These are phyloP conservation scores for Pseudogymnoascus sp. DNA, from an alignment of 2,329 filamentous ascomycete genomes.

Conservation along the genomic window DNA sequence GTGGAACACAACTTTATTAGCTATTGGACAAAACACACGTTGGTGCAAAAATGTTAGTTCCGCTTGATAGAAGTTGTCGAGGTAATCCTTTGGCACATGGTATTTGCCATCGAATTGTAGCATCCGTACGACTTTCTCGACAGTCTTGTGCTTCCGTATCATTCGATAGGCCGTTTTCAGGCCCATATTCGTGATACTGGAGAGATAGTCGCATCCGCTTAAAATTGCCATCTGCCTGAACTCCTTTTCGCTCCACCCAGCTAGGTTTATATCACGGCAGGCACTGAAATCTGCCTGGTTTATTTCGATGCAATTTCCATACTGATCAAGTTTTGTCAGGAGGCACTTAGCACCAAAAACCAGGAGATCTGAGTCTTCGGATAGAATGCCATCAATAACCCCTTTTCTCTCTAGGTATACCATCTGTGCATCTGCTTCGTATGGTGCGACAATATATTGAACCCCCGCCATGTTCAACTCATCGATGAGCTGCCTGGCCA, in stretches of 20 bases:
- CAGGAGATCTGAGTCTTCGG: slow-evolving; percentile 91
- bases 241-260: slow-evolving; percentile 85
- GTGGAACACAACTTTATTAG: slow-evolving; percentile 65
- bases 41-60: slow-evolving; percentile 92
- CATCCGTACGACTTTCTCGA: slow-evolving; percentile 74
- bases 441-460: slow-evolving; percentile 87
- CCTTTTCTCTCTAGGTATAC: slow-evolving; percentile 87
- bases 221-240: slow-evolving; percentile 95
- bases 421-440: slow-evolving; percentile 95
- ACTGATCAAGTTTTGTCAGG: slow-evolving; percentile 88
- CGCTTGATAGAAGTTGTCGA: slow-evolving; percentile 74
- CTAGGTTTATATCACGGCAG: slow-evolving; percentile 78
- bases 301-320: slow-evolving; percentile 88
- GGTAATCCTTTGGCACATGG: slow-evolving; percentile 71
- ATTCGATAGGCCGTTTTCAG: slow-evolving; percentile 89
- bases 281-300: slow-evolving; percentile 82
- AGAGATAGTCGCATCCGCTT: slow-evolving; percentile 93
- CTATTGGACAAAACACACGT: slow-evolving; percentile 80
- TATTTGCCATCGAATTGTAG: slow-evolving; percentile 85
- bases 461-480: slow-evolving; percentile 75
- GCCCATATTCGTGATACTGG: slow-evolving; percentile 75
- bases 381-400: slow-evolving; percentile 78
- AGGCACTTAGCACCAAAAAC: slow-evolving; percentile 90
- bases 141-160: slow-evolving; percentile 80
- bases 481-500: slow-evolving; percentile 87